Evolutionary conservation across 2,329 filamentous ascomycete genomes (phyloP).

Genomic region (Colletotrichum liaoningense): DNA sequence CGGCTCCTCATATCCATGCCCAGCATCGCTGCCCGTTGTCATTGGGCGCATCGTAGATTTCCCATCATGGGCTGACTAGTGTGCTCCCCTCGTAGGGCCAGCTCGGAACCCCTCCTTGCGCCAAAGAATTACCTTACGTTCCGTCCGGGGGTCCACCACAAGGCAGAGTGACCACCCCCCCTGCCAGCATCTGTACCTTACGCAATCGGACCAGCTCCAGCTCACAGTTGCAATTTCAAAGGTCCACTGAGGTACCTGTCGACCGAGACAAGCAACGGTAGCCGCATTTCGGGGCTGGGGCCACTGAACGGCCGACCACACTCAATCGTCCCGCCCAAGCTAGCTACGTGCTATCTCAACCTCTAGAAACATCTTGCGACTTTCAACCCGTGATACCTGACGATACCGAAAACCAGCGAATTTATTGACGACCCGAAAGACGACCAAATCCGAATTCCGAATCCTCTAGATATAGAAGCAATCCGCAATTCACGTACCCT

Average conservation of each 20-base stretch:
- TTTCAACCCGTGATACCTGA: constrained; percentile 7
- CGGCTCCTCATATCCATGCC: not conserved
- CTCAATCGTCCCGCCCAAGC: constrained; percentile 17
- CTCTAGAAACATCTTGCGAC: not conserved
- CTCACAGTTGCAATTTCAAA: constrained; percentile 8
- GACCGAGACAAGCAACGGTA: constrained; percentile 10
- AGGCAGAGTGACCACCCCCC: constrained; percentile 4
- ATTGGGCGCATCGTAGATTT: constrained; percentile 17
- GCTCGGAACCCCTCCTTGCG: constrained; percentile 3
- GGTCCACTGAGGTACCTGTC: not conserved
- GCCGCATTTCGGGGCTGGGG: constrained; percentile 15
- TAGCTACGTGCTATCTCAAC: not conserved
- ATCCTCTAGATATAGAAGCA: not conserved
- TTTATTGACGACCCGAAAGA: not conserved
- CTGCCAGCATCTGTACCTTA: not conserved
- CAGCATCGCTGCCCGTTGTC: not conserved
- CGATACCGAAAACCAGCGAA: not conserved
- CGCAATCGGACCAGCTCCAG: constrained; percentile 13
- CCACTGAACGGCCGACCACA: constrained; percentile 7
- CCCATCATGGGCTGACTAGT: constrained; percentile 1
- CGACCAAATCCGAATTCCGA: not conserved
- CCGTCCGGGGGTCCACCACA: constrained; percentile 8
- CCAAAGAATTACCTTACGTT: constrained; percentile 3
- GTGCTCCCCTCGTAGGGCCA: constrained; percentile 9
- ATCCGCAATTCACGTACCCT: not conserved